Evolutionary conservation across 1,139 yeast genomes (phyloP).

Genomic region (Magnusiomyces ingens): DNA sequence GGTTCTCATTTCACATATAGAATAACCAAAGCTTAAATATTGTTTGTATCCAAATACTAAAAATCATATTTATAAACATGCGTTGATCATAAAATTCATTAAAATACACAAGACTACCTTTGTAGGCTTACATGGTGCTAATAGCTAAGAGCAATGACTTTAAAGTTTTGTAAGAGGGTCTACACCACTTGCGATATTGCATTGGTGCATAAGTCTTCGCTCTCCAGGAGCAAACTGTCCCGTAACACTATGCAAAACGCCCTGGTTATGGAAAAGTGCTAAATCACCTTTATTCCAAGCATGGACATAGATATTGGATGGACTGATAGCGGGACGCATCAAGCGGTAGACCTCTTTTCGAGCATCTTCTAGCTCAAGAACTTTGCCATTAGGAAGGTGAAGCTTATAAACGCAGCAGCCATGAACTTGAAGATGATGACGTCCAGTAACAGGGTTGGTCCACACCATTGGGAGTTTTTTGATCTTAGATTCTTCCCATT

Average conservation of each 20-base stretch:
- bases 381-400: conserved; percentile 50
- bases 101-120: neutral
- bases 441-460: conserved; percentile 83
- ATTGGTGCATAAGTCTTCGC: conserved; percentile 82
- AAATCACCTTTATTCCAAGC: conserved; percentile 77
- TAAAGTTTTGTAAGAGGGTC: conserved; percentile 44
- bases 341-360: conserved; percentile 59
- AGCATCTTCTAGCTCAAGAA: conserved; percentile 59
- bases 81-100: neutral
- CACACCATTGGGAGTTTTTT: conserved; percentile 78
- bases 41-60: neutral
- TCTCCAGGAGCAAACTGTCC: conserved; percentile 76
- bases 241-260: conserved; percentile 85
- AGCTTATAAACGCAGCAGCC: conserved; percentile 74
- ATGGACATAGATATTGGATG: conserved; percentile 66
- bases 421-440: conserved; percentile 69
- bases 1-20: neutral
- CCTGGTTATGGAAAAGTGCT: conserved; percentile 77
- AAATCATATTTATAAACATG: neutral
- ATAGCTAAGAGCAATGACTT: neutral
- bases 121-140: neutral
- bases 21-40: neutral
- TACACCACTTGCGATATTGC: conserved; percentile 74
- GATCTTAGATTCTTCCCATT: conserved; percentile 70
- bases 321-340: conserved; percentile 81